Conservation (phyloP, 208 protist genomes). For the Strigomonas culicis region DNA sequence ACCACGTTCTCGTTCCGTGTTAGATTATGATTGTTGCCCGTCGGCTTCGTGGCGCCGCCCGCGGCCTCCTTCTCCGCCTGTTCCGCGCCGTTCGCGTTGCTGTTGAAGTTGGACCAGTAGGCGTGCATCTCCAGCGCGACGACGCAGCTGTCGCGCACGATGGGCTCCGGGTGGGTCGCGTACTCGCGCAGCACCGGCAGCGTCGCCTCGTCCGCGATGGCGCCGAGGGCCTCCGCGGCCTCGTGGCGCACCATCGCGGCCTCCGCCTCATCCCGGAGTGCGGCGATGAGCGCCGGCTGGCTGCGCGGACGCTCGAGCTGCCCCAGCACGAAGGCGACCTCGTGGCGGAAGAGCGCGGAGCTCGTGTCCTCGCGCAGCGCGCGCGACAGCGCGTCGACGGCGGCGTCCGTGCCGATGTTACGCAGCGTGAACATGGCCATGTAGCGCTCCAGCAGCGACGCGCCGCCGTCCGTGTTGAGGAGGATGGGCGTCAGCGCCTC, state of each 20-base stretch:
- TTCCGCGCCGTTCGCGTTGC: neutral
- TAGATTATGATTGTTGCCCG: no score
- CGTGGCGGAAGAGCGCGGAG: conserved; percentile 95
- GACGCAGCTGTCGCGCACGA: conserved; percentile 82
- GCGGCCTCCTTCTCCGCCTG: conserved; percentile 1
- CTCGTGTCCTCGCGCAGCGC: conserved; percentile 83
- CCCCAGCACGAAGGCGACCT: conserved; percentile 97
- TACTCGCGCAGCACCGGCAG: conserved; percentile 59
- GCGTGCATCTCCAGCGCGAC: conserved; percentile 86
- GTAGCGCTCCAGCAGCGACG: conserved; percentile 93
- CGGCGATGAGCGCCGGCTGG: conserved; percentile 56
- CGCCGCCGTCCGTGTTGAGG: conserved; percentile 53
- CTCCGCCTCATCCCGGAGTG: conserved; percentile 82
- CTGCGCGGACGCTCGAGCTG: conserved; percentile 91
- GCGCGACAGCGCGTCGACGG: conserved; percentile 75
- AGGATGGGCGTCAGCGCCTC: conserved; percentile 59
- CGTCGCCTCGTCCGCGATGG: conserved; percentile 85
- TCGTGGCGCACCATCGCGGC: conserved; percentile 97
- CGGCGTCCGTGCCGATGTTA: conserved; percentile 71
- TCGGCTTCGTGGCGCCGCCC: no score
- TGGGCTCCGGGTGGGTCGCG: conserved; percentile 64
- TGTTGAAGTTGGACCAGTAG: conserved; percentile 85
- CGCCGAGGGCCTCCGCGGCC: conserved; percentile 96
- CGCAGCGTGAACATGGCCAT: conserved; percentile 96
- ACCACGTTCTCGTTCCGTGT: no score